Base-by-base conservation (phyloP, 2,329 filamentous ascomycete genomes). In the Penicillium corylophilum region DNA sequence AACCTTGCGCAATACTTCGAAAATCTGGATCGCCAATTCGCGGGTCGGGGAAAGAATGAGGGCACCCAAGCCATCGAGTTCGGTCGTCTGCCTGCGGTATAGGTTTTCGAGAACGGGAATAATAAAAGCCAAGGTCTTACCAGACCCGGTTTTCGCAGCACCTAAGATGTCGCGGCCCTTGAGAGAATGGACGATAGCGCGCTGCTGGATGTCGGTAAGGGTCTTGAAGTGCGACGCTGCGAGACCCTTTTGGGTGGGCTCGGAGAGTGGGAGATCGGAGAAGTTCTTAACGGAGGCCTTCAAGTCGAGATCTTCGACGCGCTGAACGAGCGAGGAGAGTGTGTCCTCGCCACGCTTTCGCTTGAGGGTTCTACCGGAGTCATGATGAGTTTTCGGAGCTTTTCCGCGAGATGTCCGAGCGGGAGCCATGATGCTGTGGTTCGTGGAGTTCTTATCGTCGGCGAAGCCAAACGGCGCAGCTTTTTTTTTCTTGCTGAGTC, bases 1-100 rank as follows among this genome's bases (percentile, higher is more conserved):
- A 51, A 99, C 84, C 71, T 95, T 96, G 55, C 90, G 82, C 63
- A 99, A 74, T 0, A 97, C 93, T 51, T 96, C 89, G 67, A 97
- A 99, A 55, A 96, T 99, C 72, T 99, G 94, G 35, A 95, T 94
- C 0, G 94, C 93, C 49, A 99, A 79, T 75, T 99, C 94, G 66
- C 94, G 87, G 7, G 94, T 99, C 0, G 94, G 94, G 0, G 92
- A 93, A 48, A 99, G 86, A 59, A 99, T 90, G 57, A 99, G 81
- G 4, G 94, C 94, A 8, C 93, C 93, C 26, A 99, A 79, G 0
- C 94, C 94, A 74, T 99, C 94, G 62, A 86, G 82, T 64, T 95
- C 89, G 15, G 94, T 89, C 86, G 92, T 96, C 80, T 87, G 89
- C 50, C 86, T 84, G 46, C 91, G 86, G 71, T 95, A 94, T 2